These are phyloP conservation scores for Xylaria nigripes DNA, from an alignment of 495 filamentous ascomycete species.

Conservation along the genomic window DNA sequence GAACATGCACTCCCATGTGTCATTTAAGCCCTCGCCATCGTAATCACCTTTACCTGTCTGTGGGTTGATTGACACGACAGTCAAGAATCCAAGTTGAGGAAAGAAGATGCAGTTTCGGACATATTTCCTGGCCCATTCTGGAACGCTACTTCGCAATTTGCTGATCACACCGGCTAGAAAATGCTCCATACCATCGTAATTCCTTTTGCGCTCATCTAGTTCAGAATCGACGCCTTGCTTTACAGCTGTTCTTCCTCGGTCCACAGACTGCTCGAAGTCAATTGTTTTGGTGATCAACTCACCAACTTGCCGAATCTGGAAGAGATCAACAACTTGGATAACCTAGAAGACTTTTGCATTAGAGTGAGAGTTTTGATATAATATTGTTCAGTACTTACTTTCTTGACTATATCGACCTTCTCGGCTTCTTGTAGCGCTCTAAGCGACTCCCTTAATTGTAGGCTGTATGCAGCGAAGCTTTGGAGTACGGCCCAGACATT, in stretches of 20 bases:
- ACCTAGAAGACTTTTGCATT: conserved; percentile 18
- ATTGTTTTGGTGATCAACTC: conserved; percentile 65
- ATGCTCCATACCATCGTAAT: conserved; percentile 66
- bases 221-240: conserved; percentile 62
- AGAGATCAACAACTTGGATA: conserved; percentile 38
- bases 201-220: conserved; percentile 69
- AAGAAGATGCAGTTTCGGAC: conserved; percentile 69
- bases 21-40: conserved; percentile 48
- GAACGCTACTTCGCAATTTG: conserved; percentile 53
- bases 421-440: conserved; percentile 52
- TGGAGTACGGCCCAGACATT: conserved; percentile 65
- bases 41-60: conserved; percentile 56
- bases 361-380: conserved; percentile 3
- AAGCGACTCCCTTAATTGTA: conserved; percentile 61
- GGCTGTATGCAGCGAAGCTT: conserved; percentile 42
- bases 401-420: conserved; percentile 46
- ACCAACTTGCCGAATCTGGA: conserved; percentile 55
- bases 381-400: conserved; percentile 33
- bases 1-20: conserved; percentile 73
- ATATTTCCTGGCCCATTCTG: conserved; percentile 46
- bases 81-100: conserved; percentile 85
- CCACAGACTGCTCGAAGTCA: conserved; percentile 72
- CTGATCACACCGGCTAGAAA: conserved; percentile 61
- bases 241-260: conserved; percentile 67
- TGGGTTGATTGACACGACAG: conserved; percentile 59